Percentiles rank a stretch among this genome's conserved stretches.
Evolutionary conservation across 768 basidiomycete species (phyloP).

Genomic region (Auriscalpium vulgare): DNA sequence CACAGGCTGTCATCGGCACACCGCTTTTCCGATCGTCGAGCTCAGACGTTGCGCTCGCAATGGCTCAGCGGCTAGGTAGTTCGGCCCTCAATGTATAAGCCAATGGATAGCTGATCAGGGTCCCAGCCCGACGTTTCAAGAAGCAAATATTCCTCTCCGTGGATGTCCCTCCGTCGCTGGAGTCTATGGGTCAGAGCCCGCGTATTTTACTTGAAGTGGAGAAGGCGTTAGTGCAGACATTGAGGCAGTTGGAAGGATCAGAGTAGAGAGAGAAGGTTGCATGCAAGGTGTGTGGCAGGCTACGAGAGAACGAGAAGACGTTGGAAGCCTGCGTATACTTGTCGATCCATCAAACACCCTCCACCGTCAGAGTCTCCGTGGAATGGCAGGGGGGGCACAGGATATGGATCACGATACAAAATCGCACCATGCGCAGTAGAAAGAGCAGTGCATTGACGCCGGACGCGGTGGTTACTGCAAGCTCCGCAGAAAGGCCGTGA

Average conservation of each 20-base stretch:
- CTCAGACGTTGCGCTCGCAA: conserved; percentile 58
- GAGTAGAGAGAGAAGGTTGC: neutral
- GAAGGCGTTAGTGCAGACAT: conserved; percentile 43
- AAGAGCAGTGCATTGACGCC: no score
- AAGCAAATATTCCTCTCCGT: conserved; percentile 70
- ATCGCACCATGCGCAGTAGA: no score
- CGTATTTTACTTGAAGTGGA: conserved; percentile 50
- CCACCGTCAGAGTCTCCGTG: no score
- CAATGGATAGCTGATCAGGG: conserved; percentile 12
- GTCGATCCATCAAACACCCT: no score
- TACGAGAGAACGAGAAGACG: no score
- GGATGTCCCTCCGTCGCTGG: conserved; percentile 37
- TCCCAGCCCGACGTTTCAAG: conserved; percentile 51
- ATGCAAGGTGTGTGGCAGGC: no score
- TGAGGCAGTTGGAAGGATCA: conserved; percentile 30
- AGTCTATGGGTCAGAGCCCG: conserved; percentile 39
- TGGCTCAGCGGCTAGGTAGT: conserved; percentile 75
- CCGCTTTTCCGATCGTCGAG: conserved; percentile 53
- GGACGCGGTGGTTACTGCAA: no score
- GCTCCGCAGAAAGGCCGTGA: no score
- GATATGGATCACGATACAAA: no score
- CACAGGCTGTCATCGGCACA: conserved; percentile 33
- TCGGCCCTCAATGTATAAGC: conserved; percentile 18
- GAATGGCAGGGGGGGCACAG: no score
- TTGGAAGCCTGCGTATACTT: no score